Base-by-base conservation (phyloP, 495 filamentous ascomycete genomes). In the Penicillium steckii region DNA sequence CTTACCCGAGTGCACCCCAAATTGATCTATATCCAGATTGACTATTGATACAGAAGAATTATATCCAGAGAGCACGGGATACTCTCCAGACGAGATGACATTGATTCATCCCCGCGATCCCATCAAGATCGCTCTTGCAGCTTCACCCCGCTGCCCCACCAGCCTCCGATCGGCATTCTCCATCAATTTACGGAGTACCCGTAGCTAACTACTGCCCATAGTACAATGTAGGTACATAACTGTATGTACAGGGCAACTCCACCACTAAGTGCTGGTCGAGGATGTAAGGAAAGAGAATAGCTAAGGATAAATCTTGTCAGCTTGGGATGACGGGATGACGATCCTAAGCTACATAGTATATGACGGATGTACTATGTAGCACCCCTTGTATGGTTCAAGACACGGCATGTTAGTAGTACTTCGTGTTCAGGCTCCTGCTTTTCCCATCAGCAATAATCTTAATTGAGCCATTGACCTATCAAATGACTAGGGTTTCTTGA, bases 291-390 rank as follows among this genome's bases (percentile, higher is more conserved):
- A n/a, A n/a, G n/a, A n/a, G n/a, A n/a, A n/a, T n/a, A n/a, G n/a
- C n/a, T n/a, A n/a, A n/a, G n/a, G n/a, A n/a, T n/a, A n/a, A n/a
- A n/a, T n/a, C n/a, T n/a, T n/a, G n/a, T n/a, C n/a, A n/a, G 79
- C 79, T 15, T 79, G 80, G 0, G 80, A 83, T 64, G 74, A 82
- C 10, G 75, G 80, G n/a, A 70, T 81, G 15, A n/a, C n/a, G n/a
- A n/a, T n/a, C 80, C 81, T 50, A 72, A 75, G 35, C 76, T 76
- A 23, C 78, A 73, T 50, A 66, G 75, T 15, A 44, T 47, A 51
- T 23, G 50, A 53, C 8, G 5, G 17, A 26, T n/a, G 21, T 15
- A 12, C 12, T 5, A 27, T 12, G 21, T 15, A 12, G 15, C 9
- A 27, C 18, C 38, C 22, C 12, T 35, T 1, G 3, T 18, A 41